These are phyloP conservation scores for Pseudocercospora vitis DNA, from an alignment of 2,329 filamentous ascomycete species.

Conservation along the genomic window DNA sequence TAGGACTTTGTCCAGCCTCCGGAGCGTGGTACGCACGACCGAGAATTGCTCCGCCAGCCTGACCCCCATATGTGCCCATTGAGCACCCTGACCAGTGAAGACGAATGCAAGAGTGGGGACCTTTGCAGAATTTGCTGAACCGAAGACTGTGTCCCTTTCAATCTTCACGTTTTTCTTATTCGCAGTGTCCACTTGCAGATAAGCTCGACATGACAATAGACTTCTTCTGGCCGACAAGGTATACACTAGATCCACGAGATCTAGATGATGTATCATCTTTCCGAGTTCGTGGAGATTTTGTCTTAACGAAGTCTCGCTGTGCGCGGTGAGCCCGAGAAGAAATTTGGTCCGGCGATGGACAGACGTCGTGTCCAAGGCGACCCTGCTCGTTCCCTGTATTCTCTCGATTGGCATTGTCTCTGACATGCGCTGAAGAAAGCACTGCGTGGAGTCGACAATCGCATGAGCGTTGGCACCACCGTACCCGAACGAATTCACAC, in stretches of 20 bases:
- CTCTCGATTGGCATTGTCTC: neutral
- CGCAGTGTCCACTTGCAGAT: neutral
- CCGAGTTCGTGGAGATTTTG: neutral
- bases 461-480: conserved; percentile 36
- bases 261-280: neutral
- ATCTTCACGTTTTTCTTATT: too few relatives aligned
- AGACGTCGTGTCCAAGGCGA: neutral
- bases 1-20: neutral
- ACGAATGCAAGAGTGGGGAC: neutral
- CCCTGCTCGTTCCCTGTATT: neutral
- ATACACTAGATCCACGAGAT: conserved; percentile 10
- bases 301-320: neutral
- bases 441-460: conserved; percentile 29
- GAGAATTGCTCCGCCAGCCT: conserved; percentile 26
- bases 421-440: conserved; percentile 6
- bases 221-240: conserved; percentile 9
- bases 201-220: conserved; percentile 2
- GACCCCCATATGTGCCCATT: conserved; percentile 18
- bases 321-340: neutral
- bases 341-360: neutral
- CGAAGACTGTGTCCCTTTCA: conserved; percentile 21
- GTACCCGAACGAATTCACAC: conserved; percentile 32
- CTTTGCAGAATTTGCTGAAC: conserved; percentile 32
- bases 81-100: conserved; percentile 24
- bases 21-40: neutral